Evolutionary conservation across 2,329 filamentous ascomycete species (phyloP), one percentile per base, ranked within the genome.

Genomic region (Immersiporthe knoxdaviesiana): DNA sequence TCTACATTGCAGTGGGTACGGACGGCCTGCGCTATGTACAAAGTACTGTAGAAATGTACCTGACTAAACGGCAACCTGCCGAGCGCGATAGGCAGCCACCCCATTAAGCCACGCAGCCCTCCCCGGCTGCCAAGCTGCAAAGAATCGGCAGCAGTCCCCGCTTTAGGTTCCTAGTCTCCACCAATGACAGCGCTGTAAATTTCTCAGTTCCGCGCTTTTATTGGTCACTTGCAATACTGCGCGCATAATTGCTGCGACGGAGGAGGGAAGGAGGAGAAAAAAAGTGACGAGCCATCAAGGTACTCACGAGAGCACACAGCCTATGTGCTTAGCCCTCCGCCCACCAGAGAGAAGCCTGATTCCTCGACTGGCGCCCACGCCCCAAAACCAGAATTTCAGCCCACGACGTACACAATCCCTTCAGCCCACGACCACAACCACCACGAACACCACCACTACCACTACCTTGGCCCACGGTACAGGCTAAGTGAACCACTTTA

Each of bases 231-330:
- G 12, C 24, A 30, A 16, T 30, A 56, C 8, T 18, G 52, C 30
- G 52, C 50, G 50, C 50, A 24, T 27, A 52, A 52, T 27, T 14
- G 50, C 10, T 11, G 30, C 54, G 30, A 35, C 18, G 16, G 32
- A 44, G 41, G n/a, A 11, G 24, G 24, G 50, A 35, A 21, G 32
- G 27, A 27, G 24, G 21, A n/a, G 21, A 63, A 47, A 27, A 32
- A 16, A 8, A 32, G 5, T 8, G 10, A 11, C 11, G 14, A 41
- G 63, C 63, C 63, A 65, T 65, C 63, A 65, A 65, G 63, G 63
- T 65, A 35, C 63, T 58, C 63, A 65, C 35, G 50, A 41, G 16
- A 18, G 56, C 44, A 58, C 12, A 27, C 63, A 58, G 30, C 41
- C 61, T 32, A 24, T 50, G 37, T n/a, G 35, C 35, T 62, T 37